phyloP scores from a whole-genome alignment of 306 rosid species.

The Mucuna pruriens region DNA sequence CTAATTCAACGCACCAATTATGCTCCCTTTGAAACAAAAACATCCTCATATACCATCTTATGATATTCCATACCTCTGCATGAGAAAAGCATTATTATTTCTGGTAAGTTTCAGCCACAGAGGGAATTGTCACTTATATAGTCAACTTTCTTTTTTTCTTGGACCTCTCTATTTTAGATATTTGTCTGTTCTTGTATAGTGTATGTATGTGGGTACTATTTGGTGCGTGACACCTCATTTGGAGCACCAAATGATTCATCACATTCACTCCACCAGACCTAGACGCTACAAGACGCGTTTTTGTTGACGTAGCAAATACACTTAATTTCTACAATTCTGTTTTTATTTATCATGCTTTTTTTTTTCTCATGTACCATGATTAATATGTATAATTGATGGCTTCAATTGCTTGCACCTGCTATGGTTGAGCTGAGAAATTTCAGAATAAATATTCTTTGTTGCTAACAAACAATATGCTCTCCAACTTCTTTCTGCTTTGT shows the following conservation, averaged over 20 bases:
- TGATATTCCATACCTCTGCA: not conserved
- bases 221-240: slow-evolving; percentile 39
- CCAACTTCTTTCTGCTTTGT: not conserved
- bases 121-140: slow-evolving; percentile 20
- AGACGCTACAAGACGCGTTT: not conserved
- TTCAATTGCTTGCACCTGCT: not conserved
- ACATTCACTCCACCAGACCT: not conserved
- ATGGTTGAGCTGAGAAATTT: not conserved
- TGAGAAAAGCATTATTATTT: not conserved
- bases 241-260: slow-evolving; percentile 25
- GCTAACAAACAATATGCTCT: not conserved
- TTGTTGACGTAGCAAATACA: not conserved
- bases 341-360: not conserved
- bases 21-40: slow-evolving; percentile 19
- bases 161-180: not conserved
- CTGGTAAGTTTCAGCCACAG: slow-evolving; percentile 20
- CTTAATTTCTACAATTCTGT: not conserved
- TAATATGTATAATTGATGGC: not conserved
- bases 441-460: not conserved
- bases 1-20: slow-evolving; percentile 10
- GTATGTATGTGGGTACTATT: slow-evolving; percentile 18
- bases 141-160: slow-evolving; percentile 27
- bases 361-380: slow-evolving; percentile 13
- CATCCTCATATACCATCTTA: slow-evolving; percentile 1
- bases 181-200: not conserved